Base-by-base conservation (phyloP, 176 grass and related monocot genomes). In the Luzula sylvatica region DNA sequence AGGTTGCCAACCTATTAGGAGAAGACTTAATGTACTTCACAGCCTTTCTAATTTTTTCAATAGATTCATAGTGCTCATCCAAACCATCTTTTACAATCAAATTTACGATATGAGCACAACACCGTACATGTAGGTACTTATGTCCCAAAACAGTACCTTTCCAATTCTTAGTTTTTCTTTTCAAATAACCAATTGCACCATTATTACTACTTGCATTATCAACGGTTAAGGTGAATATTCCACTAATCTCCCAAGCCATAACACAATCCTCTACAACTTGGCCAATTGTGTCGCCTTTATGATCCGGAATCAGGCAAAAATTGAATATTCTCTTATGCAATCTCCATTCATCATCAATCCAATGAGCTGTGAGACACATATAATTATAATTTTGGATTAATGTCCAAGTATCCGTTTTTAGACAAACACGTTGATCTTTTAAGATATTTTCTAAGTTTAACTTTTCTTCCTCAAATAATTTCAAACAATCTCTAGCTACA, bases 401-500 rank as follows among this genome's bases (percentile, higher is more conserved):
- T 41, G 55, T 40, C 55, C 55, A 59, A 38, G 28, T 59, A 9
- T 59, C 55, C 2, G 28, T 59, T 11, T 29, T 59, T 3, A 41
- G 27, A 20, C 55, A 59, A 18, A 59, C 42, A 1, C 55, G 11
- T 23, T 62, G 35, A 44, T 11, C 2, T 6, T 62, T 15, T 42
- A 62, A 44, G n/a, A 13, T 61, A 3, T 44, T 42, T 23, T 61
- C 46, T 7, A 61, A 1, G n/a, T 6, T 62, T 62, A 2, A 0
- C 8, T n/a, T 62, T 17, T 62, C 57, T 62, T 62, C 57, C 26
- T 9, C 3, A 4, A 43, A 62, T n/a, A 62, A 3, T 7, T 46
- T 62, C 8, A 45, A 4, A 23, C 35, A 62, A 23, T 45, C 57
- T 16, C 38, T 40, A 12, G 57, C 57, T 7, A 45, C 19, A 7